Percentiles rank a stretch among this genome's conserved stretches.
Evolutionary conservation across 768 basidiomycete species (phyloP).

Genomic region (Mycena polygramma): DNA sequence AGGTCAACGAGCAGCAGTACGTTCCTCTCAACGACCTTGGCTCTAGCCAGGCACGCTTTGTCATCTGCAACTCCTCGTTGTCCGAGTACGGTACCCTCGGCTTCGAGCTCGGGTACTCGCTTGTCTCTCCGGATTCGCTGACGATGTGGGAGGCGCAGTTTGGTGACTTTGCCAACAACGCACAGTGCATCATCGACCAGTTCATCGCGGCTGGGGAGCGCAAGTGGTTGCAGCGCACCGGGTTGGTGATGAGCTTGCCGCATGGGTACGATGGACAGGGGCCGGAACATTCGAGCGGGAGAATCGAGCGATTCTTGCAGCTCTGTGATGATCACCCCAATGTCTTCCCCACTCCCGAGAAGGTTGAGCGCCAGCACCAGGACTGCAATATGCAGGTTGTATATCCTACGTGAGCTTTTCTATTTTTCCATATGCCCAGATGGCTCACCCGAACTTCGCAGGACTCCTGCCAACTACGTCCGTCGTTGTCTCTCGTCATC

Average conservation of each 20-base stretch:
- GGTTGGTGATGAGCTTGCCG: slow-evolving; percentile 88
- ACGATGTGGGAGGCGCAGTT: slow-evolving; percentile 99
- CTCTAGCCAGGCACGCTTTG: slow-evolving; percentile 90
- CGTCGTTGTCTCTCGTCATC: slow-evolving; percentile 39
- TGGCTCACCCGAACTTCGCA: slow-evolving; percentile 44
- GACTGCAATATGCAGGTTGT: slow-evolving; percentile 99
- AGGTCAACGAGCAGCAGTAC: slow-evolving; percentile 91
- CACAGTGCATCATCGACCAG: slow-evolving; percentile 98
- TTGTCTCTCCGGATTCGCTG: slow-evolving; percentile 92
- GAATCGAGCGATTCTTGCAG: slow-evolving; percentile 97
- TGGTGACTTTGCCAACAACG: slow-evolving; percentile 98
- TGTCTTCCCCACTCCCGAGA: slow-evolving; percentile 88
- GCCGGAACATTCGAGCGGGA: slow-evolving; percentile 96
- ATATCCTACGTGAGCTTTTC: slow-evolving; percentile 85
- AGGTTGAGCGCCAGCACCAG: slow-evolving; percentile 95
- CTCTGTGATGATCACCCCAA: slow-evolving; percentile 98
- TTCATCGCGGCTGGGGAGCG: slow-evolving; percentile 98
- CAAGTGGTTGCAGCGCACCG: slow-evolving; percentile 97
- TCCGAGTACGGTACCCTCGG: slow-evolving; percentile 96
- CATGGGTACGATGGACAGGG: slow-evolving; percentile 99
- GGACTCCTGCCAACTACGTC: slow-evolving; percentile 95
- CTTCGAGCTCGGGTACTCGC: slow-evolving; percentile 98
- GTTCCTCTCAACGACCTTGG: slow-evolving; percentile 91
- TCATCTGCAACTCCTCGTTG: slow-evolving; percentile 95
- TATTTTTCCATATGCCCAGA: not conserved